Evolutionary conservation across 2,329 filamentous ascomycete species (phyloP).

Genomic region (Colletotrichum sp.): DNA sequence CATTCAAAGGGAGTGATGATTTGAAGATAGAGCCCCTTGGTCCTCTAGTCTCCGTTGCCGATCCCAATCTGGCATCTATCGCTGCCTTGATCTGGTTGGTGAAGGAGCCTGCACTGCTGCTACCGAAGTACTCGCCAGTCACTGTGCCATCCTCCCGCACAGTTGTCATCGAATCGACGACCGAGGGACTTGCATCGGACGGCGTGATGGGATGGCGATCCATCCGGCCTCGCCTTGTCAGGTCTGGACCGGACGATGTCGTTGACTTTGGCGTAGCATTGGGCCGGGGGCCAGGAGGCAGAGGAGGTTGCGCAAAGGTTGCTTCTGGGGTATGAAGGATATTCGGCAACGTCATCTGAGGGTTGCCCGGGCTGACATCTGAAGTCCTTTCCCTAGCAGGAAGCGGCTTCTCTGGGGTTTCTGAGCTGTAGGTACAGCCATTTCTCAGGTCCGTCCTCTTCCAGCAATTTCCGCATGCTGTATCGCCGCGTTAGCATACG

Average conservation of each 20-base stretch:
- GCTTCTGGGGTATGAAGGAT: neutral
- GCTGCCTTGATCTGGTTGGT: slow-evolving; percentile 50
- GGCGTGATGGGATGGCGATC: slow-evolving; percentile 7
- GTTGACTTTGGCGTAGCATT: neutral
- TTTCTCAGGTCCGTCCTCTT: slow-evolving; percentile 31
- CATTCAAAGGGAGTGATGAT: slow-evolving; percentile 19
- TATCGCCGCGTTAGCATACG: neutral
- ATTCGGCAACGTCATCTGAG: neutral
- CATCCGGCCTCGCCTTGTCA: neutral
- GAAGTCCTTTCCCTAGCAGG: neutral
- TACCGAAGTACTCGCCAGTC: slow-evolving; percentile 50
- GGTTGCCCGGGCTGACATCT: neutral
- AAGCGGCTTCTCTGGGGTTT: neutral
- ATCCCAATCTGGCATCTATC: slow-evolving; percentile 36
- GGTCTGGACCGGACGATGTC: neutral
- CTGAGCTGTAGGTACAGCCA: slow-evolving; percentile 31
- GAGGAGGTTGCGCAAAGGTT: neutral
- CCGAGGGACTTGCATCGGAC: slow-evolving; percentile 31
- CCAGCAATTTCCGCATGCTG: slow-evolving; percentile 36
- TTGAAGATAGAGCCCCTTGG: slow-evolving; percentile 16
- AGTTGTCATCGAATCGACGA: slow-evolving; percentile 50
- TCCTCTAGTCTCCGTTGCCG: neutral
- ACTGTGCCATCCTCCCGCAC: slow-evolving; percentile 44
- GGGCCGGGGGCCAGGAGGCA: neutral
- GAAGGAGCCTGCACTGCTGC: slow-evolving; percentile 51